Evolutionary conservation across 257 asterid species (phyloP).

Genomic region (Fraxinus quadrangulata): DNA sequence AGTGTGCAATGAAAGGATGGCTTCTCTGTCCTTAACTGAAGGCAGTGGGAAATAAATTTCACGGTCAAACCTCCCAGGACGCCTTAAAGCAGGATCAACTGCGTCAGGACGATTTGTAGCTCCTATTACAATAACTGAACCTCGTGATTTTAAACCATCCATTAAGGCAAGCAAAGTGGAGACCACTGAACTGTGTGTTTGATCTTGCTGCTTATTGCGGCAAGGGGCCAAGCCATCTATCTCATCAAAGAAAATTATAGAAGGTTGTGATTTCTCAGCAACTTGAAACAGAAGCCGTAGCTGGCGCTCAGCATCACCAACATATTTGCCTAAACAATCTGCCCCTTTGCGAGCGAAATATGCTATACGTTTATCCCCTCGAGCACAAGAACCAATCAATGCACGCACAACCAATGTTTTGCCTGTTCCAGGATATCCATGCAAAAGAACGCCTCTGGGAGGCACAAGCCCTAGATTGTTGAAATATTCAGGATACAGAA

Average conservation of each 20-base stretch:
- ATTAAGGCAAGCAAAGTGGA: constrained; percentile 95
- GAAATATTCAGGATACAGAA: constrained; percentile 87
- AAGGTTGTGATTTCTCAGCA: constrained; percentile 98
- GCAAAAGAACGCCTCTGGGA: constrained; percentile 98
- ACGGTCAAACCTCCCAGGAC: constrained; percentile 98
- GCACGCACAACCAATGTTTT: constrained; percentile 98
- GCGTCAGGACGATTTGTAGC: constrained; percentile 99
- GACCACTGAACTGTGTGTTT: constrained; percentile 98
- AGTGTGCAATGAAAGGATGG: constrained; percentile 86
- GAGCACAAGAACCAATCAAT: constrained; percentile 95
- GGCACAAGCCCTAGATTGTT: constrained; percentile 83
- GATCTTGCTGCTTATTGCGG: constrained; percentile 89
- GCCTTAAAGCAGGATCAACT: constrained; percentile 95
- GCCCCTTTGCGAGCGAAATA: constrained; percentile 99
- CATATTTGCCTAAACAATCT: constrained; percentile 98
- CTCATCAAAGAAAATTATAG: constrained; percentile 96
- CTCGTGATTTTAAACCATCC: constrained; percentile 98
- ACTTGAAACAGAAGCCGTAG: constrained; percentile 92
- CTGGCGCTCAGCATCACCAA: constrained; percentile 99
- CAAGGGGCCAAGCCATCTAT: constrained; percentile 99
- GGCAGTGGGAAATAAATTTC: constrained; percentile 97
- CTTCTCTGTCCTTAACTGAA: constrained; percentile 83
- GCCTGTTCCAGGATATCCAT: constrained; percentile 99
- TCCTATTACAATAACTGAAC: constrained; percentile 96
- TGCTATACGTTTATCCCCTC: constrained; percentile 92